A percentile compares a stretch with the other conserved stretches of the same genome.
Conservation (phyloP, 345 rosid species). For the Salix suchowensis region DNA sequence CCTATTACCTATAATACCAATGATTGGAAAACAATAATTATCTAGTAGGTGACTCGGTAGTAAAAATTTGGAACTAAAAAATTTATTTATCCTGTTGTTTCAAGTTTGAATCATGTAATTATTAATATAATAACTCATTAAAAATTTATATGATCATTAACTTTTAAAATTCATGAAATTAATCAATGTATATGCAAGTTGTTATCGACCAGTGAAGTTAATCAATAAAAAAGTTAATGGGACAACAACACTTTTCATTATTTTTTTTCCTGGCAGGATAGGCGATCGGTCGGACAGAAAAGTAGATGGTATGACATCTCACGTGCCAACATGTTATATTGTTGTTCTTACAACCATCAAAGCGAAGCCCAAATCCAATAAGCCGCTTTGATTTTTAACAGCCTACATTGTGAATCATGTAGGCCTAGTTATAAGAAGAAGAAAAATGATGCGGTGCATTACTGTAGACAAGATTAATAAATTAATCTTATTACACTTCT, state of each 20-base stretch:
- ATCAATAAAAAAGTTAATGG: too few relatives aligned
- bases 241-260: background rate
- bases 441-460: too few relatives aligned
- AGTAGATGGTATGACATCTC: background rate
- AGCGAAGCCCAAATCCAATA: background rate
- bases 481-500: too few relatives aligned
- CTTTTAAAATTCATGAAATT: fast-evolving
- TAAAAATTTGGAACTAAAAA: too few relatives aligned
- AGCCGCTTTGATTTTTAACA: background rate
- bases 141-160: fast-evolving
- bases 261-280: background rate
- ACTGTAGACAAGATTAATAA: too few relatives aligned
- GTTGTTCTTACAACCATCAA: background rate
- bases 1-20: background rate
- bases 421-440: background rate
- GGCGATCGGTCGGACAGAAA: background rate
- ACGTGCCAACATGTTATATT: background rate
- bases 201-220: fast-evolving
- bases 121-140: fast-evolving
- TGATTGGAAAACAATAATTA: background rate
- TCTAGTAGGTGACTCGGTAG: too few relatives aligned
- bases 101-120: too few relatives aligned
- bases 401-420: background rate
- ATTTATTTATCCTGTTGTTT: fast-evolving
- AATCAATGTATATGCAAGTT: fast-evolving